Evolutionary conservation across 1,139 yeast species (phyloP).

Genomic region (Pichia sp.): DNA sequence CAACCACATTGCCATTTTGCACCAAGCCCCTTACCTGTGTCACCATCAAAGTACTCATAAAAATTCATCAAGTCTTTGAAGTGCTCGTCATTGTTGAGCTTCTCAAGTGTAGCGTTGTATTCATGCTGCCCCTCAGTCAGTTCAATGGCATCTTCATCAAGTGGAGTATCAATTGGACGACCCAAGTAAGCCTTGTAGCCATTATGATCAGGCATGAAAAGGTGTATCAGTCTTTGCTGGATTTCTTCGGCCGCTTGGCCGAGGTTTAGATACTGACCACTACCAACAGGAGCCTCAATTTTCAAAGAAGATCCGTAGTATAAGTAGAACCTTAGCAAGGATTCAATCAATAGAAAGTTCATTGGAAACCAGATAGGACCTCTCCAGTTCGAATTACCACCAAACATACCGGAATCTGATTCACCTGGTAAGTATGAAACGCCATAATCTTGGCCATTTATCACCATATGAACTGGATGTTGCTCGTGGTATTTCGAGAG

Average conservation of each 20-base stretch:
- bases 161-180: slow-evolving; percentile 2
- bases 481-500: slow-evolving; percentile 83
- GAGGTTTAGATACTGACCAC: slow-evolving; percentile 72
- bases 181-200: slow-evolving; percentile 83
- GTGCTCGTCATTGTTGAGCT: slow-evolving; percentile 61
- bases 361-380: slow-evolving; percentile 99
- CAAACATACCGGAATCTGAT: slow-evolving; percentile 91
- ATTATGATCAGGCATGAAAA: slow-evolving; percentile 64
- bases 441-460: slow-evolving; percentile 65
- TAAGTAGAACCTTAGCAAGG: slow-evolving; percentile 81
- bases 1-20: slow-evolving; percentile 97
- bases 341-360: slow-evolving; percentile 79
- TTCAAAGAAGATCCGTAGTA: slow-evolving; percentile 85
- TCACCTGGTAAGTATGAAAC: slow-evolving; percentile 90
- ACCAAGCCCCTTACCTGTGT: slow-evolving; percentile 91
- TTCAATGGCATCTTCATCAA: slow-evolving; percentile 30
- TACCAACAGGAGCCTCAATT: slow-evolving; percentile 87
- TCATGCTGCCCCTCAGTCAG: slow-evolving; percentile 8
- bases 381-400: slow-evolving; percentile 97
- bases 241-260: slow-evolving; percentile 92
- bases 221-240: slow-evolving; percentile 77
- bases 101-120: slow-evolving; percentile 25
- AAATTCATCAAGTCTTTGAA: slow-evolving; percentile 77
- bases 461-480: slow-evolving; percentile 82
- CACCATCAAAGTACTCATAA: slow-evolving; percentile 92